A percentile compares a stretch with the other conserved stretches of the same genome.
These are phyloP conservation scores for Acanthamoeba sp. DNA, from an alignment of 208 protist genomes.

Conservation along the genomic window DNA sequence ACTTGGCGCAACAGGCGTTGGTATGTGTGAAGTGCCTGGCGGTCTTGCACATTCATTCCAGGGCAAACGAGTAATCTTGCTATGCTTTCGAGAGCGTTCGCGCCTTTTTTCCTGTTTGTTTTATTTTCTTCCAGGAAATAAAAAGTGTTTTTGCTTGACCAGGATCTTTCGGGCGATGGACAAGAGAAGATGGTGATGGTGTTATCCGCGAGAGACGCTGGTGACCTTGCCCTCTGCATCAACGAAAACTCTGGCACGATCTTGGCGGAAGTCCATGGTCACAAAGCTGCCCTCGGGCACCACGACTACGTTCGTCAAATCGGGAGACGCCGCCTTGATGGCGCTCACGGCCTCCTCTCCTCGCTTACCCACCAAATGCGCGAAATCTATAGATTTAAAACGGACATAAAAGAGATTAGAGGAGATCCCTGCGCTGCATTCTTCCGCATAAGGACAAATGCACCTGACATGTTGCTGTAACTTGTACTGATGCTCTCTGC, in stretches of 20 bases:
- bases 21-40: neutral
- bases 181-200: no score
- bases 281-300: slow-evolving; percentile 39
- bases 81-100: no score
- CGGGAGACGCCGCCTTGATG: neutral
- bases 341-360: neutral
- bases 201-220: neutral
- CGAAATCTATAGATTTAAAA: neutral
- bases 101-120: no score
- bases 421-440: no score
- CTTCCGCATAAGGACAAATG: no score
- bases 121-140: no score
- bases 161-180: no score
- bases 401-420: no score
- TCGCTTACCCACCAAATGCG: neutral
- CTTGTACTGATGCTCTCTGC: no score
- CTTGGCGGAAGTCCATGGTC: slow-evolving; percentile 41
- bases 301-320: neutral
- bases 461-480: no score
- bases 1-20: neutral
- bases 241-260: neutral
- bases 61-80: no score
- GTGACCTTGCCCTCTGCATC: neutral
- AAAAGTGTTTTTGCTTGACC: no score
- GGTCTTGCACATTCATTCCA: slow-evolving; percentile 41